A percentile compares a stretch with the other conserved stretches of the same genome.
Evolutionary conservation across 768 basidiomycete genomes (phyloP).

Genomic region (Leucosporidium yakuticum): DNA sequence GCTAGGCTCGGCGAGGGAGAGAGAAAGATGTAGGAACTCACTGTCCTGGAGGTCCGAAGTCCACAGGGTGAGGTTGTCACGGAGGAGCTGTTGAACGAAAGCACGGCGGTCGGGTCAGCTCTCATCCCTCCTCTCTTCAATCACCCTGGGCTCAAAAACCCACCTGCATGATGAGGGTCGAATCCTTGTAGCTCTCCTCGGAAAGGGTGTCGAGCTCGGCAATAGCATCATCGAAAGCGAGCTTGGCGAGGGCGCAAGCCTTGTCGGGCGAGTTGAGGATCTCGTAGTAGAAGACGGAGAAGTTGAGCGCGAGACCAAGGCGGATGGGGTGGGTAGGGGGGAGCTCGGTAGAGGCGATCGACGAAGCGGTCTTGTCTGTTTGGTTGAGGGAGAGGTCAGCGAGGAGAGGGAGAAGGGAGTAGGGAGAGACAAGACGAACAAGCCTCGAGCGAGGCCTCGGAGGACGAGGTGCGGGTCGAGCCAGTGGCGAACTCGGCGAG

Average conservation of each 20-base stretch:
- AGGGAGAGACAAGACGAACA: conserved; percentile 39
- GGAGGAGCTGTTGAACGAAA: conserved; percentile 67
- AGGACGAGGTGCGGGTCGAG: conserved; percentile 92
- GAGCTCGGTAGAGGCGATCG: conserved; percentile 91
- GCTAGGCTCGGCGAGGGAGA: too few species aligned
- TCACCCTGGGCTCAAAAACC: conserved; percentile 53
- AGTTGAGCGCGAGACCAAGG: conserved; percentile 96
- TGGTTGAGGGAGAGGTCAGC: conserved; percentile 15
- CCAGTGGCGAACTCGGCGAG: conserved; percentile 97
- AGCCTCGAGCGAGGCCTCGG: conserved; percentile 93
- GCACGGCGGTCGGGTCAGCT: not conserved
- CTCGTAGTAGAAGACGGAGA: conserved; percentile 99
- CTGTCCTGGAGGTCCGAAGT: conserved; percentile 91
- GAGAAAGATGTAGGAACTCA: too few species aligned
- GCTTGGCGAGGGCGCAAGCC: conserved; percentile 97
- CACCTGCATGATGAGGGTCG: conserved; percentile 58
- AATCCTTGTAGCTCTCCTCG: conserved; percentile 99
- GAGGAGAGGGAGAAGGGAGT: not conserved
- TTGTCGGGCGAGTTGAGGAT: conserved; percentile 98
- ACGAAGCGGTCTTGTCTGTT: conserved; percentile 83
- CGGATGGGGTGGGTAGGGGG: conserved; percentile 94
- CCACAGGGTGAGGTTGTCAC: conserved; percentile 97
- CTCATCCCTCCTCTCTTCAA: not conserved
- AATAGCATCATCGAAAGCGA: conserved; percentile 95
- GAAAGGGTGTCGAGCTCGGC: conserved; percentile 97